Evolutionary conservation across 2,329 filamentous ascomycete species (phyloP).

Genomic region (Xylariaceae sp.): DNA sequence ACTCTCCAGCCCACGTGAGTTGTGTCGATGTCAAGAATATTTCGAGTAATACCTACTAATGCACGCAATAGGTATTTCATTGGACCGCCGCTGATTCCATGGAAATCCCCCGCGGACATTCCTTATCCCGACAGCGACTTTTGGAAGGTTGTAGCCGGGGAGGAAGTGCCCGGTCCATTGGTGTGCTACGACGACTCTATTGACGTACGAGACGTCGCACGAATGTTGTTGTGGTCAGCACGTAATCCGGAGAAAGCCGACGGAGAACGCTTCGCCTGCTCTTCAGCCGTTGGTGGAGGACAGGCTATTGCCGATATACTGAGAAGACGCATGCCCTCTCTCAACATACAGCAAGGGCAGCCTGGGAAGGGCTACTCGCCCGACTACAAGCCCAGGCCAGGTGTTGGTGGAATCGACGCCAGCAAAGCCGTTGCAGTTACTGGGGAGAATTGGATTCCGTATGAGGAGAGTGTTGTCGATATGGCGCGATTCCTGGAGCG

Average conservation of each 20-base stretch:
- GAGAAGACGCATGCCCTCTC: constrained; percentile 30
- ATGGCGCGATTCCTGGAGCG: constrained; percentile 29
- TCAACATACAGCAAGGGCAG: constrained; percentile 25
- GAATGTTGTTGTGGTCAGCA: constrained; percentile 38
- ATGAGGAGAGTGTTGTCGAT: constrained; percentile 38
- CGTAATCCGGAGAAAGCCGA: constrained; percentile 32
- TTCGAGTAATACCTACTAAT: constrained; percentile 4
- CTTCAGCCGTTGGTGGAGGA: constrained; percentile 30
- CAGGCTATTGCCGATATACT: constrained; percentile 41
- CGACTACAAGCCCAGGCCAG: constrained; percentile 28
- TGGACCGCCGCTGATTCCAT: constrained; percentile 38
- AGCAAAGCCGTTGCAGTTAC: constrained; percentile 40
- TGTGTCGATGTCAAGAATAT: neutral
- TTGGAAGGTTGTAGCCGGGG: constrained; percentile 32
- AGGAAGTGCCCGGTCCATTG: constrained; percentile 33
- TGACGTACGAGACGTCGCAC: constrained; percentile 40
- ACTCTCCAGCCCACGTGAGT: constrained; percentile 38
- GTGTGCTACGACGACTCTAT: constrained; percentile 33
- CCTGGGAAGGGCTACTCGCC: constrained; percentile 35
- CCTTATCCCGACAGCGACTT: constrained; percentile 32
- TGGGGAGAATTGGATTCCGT: constrained; percentile 43
- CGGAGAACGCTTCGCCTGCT: constrained; percentile 39
- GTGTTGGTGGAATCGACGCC: constrained; percentile 33
- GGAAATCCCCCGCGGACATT: constrained; percentile 33
- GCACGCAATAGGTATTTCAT: constrained; percentile 34